Conservation (phyloP, 495 filamentous ascomycete genomes). For the Corynascus novoguineensis region DNA sequence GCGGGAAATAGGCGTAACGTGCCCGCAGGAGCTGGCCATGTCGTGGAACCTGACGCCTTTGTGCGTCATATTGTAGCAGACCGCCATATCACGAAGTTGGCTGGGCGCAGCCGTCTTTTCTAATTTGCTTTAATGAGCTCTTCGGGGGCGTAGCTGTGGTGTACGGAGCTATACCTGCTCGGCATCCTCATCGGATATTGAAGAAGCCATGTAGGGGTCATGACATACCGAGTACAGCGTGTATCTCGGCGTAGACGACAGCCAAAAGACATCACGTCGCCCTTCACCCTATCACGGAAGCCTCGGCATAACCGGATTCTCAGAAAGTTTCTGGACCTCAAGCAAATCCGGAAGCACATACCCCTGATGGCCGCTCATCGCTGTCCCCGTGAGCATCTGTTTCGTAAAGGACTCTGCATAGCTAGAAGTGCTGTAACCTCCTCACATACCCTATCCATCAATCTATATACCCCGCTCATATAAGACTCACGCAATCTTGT, state of each 20-base stretch:
- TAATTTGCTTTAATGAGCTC: too few species aligned
- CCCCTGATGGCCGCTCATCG: not conserved
- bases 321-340: not conserved
- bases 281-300: not conserved
- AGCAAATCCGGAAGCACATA: not conserved
- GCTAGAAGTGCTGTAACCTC: too few species aligned
- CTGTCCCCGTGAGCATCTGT: not conserved
- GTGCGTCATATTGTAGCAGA: not conserved
- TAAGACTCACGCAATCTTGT: not conserved
- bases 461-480: too few species aligned
- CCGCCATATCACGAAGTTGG: too few species aligned
- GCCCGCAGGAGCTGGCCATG: not conserved
- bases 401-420: not conserved
- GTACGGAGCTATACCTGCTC: not conserved
- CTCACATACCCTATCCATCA: not conserved
- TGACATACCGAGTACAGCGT: not conserved
- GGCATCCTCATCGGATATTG: too few species aligned
- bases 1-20: not conserved
- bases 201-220: too few species aligned
- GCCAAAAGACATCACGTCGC: not conserved
- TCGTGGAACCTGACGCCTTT: slow-evolving; percentile 3
- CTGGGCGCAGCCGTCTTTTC: too few species aligned
- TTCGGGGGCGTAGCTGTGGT: too few species aligned
- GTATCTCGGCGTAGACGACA: not conserved
- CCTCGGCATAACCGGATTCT: not conserved